Conservation (phyloP, 176 grass and related monocot genomes). For the Eremochloa ophiuroides region DNA sequence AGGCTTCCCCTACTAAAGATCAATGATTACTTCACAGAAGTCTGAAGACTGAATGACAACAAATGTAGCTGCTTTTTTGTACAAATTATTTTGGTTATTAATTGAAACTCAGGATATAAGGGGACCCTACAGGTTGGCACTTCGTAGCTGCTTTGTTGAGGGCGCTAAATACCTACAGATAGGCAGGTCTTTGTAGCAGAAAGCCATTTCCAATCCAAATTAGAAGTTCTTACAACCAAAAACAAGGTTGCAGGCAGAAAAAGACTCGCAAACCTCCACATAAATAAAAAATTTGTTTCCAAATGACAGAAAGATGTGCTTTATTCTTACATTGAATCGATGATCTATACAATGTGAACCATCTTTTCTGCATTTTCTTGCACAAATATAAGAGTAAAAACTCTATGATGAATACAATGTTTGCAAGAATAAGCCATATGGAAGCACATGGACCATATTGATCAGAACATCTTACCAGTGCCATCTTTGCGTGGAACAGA, state of each 20-base stretch:
- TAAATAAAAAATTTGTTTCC: constrained; percentile 14
- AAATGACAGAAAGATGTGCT: constrained; percentile 16
- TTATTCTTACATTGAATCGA: constrained; percentile 24
- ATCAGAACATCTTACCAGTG: constrained; percentile 96
- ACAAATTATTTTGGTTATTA: neutral
- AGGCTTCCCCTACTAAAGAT: neutral
- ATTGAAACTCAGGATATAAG: neutral
- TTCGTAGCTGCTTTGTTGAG: neutral
- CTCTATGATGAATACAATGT: neutral
- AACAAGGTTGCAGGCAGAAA: neutral
- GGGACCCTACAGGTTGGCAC: neutral
- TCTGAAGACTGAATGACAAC: neutral
- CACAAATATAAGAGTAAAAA: neutral
- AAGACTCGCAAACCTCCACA: neutral
- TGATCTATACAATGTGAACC: neutral
- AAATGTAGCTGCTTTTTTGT: neutral
- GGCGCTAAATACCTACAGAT: neutral
- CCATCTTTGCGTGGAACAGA: constrained; percentile 62
- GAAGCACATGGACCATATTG: neutral
- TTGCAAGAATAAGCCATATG: neutral
- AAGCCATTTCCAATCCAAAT: neutral
- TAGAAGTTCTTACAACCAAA: neutral
- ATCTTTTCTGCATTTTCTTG: constrained; percentile 11
- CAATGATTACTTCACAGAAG: neutral
- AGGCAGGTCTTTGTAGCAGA: neutral